Evolutionary conservation across 1,284 basidiomycete genomes (phyloP).

Genomic region (Puccinia horiana): DNA sequence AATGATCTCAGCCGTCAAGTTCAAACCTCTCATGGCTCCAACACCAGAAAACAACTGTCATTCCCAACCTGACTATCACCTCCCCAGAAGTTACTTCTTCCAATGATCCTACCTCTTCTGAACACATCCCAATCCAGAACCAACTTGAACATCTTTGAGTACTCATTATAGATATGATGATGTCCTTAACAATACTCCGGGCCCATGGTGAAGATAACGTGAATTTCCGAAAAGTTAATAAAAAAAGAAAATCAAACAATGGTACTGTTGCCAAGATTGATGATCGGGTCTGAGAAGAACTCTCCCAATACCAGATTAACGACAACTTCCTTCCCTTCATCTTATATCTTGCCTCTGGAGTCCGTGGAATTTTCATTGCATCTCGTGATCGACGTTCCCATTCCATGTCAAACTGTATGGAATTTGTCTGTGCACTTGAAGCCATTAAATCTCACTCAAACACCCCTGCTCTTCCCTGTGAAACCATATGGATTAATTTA

Average conservation of each 20-base stretch:
- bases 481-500: conserved; percentile 4
- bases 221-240: not conserved
- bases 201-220: not conserved
- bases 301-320: not conserved
- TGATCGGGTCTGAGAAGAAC: not conserved
- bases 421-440: not conserved
- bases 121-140: not conserved
- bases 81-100: not conserved
- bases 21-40: not conserved
- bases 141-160: not conserved
- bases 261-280: not conserved
- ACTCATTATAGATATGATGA: not conserved
- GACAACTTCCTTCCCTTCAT: conserved; percentile 8
- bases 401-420: conserved; percentile 2
- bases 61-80: not conserved
- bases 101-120: not conserved
- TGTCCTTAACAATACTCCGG: not conserved
- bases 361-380: too few species aligned
- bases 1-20: not conserved
- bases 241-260: not conserved
- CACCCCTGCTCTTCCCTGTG: not conserved
- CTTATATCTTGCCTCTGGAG: not conserved
- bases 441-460: not conserved
- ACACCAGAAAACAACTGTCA: not conserved
- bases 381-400: not conserved